Evolutionary conservation across 169 alveolate species (phyloP), one percentile per base, ranked within the genome.

Genomic region (Plasmodium relictum): DNA sequence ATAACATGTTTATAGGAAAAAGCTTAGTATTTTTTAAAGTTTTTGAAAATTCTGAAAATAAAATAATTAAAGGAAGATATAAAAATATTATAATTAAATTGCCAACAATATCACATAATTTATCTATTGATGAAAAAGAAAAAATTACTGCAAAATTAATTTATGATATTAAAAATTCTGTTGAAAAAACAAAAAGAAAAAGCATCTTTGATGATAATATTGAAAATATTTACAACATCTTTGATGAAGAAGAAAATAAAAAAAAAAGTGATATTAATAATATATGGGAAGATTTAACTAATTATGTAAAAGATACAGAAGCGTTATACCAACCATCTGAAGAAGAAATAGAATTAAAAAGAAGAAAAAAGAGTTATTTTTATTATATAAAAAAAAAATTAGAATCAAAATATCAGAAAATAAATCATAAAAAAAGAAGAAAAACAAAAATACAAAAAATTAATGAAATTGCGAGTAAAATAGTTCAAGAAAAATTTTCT

Each of bases 371-470:
- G 58, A 71, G 45, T 44, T 86, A 86, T 65, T 70, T 86, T 86
- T 63, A 69, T 86, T 86, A 86, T 52, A 86, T 86, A 70, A 86
- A 66, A 71, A 86, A 86, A 86, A 86, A 70, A 86, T 86, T 86
- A 58, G 68, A 58, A 66, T 39, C 10, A 22, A 86, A 86, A 86
- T 86, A 70, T 52, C 78, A 61, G 71, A 69, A 44, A 52, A 86
- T 86, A 59, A 70, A 59, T 58, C 73, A 86, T 62, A 86, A 72
- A 20, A 86, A 86, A 63, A 54, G 92, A 63, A 58, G 87, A 56
- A 73, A 86, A 70, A 48, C 5, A 8, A 86, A 86, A 63, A 14
- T 86, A 41, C 66, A 58, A 71, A 69, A 58, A 42, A 14, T 86
- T 48, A 86, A 86, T 7, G 58, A 71, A 44, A 20, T 24, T 52